Evolutionary conservation across 2,329 filamentous ascomycete species (phyloP).

Genomic region (Nothomitra cinnamomea): DNA sequence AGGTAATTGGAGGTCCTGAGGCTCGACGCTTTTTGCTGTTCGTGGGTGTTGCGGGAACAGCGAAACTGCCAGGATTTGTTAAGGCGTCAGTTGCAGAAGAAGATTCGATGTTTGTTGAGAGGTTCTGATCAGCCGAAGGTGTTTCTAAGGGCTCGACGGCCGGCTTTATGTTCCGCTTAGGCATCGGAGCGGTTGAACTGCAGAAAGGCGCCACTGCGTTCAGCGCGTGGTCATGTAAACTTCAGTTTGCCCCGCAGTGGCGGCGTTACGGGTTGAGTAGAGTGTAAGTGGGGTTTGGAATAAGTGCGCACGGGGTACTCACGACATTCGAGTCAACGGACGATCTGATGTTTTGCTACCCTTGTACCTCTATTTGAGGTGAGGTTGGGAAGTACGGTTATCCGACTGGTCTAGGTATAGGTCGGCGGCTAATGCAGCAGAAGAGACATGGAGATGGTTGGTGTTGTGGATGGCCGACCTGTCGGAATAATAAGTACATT

Average conservation of each 20-base stretch:
- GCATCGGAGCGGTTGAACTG: slow-evolving; percentile 3
- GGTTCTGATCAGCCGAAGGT: background rate
- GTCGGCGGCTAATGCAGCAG: background rate
- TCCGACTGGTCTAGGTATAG: slow-evolving; percentile 3
- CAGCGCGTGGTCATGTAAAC: background rate
- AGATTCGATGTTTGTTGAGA: background rate
- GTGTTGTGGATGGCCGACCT: slow-evolving; percentile 3
- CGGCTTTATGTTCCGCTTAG: slow-evolving; percentile 2
- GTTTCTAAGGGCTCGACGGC: background rate
- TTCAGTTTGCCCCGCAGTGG: too few relatives aligned
- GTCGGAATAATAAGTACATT: slow-evolving; percentile 4
- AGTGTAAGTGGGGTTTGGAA: background rate
- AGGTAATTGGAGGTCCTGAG: background rate
- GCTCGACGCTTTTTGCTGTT: background rate
- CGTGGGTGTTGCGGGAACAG: background rate
- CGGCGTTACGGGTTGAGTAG: too few relatives aligned
- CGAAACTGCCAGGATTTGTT: background rate
- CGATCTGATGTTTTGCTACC: background rate
- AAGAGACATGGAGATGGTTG: slow-evolving; percentile 1
- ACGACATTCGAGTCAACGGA: slow-evolving; percentile 1
- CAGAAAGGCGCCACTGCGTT: background rate
- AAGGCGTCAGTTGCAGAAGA: background rate
- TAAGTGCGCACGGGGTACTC: background rate
- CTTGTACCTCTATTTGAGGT: background rate
- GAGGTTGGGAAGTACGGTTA: background rate